Base-by-base conservation (phyloP, 1,139 yeast species). In the Suhomyces yuchorum region DNA sequence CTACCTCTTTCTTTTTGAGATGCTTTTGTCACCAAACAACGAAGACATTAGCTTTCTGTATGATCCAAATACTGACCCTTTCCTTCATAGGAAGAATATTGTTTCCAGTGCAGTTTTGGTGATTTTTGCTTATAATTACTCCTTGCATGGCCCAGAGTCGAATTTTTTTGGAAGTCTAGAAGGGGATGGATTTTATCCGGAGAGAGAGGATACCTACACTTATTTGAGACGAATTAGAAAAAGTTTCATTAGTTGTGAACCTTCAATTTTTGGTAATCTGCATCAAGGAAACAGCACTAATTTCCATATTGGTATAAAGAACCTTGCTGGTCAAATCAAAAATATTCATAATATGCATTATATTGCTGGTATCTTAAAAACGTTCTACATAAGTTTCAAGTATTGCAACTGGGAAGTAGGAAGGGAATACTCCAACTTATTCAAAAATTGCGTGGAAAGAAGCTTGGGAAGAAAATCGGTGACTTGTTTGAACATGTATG, bases 401-500 rank as follows among this genome's bases (percentile, higher is more conserved):
- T 66, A 67, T 37, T 73, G 83, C 55, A 80, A 80, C 52, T 83
- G 85, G 82, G 81, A 80, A 44, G 67, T 82, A 24, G 80, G 82
- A 4, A 68, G 77, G 48, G 89, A 84, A 56, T 73, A 80, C 54
- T 80, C 85, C 1, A 75, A 74, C 50, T 64, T 84, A 48, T 68
- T 83, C 26, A 65, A 73, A 34, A 81, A 82, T 58, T 82, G 87
- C 63, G 75, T 78, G 12, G 74, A 75, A 46, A 66, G 88, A 56
- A 76, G 82, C 37, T 66, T 78, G 42, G 88, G 88, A 1, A 71
- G 73, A 48, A 56, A 65, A 23, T 70, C 72, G 26, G 68, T 74
- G 1, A 68, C 80, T 6, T 77, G 85, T 55, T 73, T 72, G 42
- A 75, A 78, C 51, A 75, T 83, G 78, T 83, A 81, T 55, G 47